phyloP scores from a whole-genome alignment of 2,329 filamentous ascomycete species.

The Dactylonectria macrodidyma region DNA sequence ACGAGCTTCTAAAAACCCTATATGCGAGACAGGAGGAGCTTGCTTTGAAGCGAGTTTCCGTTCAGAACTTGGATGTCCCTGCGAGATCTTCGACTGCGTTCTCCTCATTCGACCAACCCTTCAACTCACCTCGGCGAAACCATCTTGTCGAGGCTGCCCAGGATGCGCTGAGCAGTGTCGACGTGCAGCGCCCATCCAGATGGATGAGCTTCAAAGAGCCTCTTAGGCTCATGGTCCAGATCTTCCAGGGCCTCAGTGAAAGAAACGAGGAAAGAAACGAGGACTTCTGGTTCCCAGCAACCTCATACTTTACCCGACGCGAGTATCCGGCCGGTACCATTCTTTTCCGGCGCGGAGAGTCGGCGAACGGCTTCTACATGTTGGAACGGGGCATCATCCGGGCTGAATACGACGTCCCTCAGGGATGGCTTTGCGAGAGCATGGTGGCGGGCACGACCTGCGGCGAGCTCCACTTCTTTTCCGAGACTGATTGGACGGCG shows the following conservation, averaged over 20 bases:
- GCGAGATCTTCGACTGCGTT: slow-evolving; percentile 49
- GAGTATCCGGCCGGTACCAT: slow-evolving; percentile 79
- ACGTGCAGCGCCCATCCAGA: slow-evolving; percentile 71
- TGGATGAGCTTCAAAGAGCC: slow-evolving; percentile 94
- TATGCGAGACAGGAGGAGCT: slow-evolving; percentile 79
- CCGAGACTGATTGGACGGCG: slow-evolving; percentile 87
- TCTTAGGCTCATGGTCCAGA: slow-evolving; percentile 90
- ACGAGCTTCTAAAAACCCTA: slow-evolving; percentile 87
- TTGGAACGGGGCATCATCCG: slow-evolving; percentile 90
- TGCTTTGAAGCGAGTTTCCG: slow-evolving; percentile 59
- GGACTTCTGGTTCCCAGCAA: slow-evolving; percentile 93
- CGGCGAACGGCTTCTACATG: slow-evolving; percentile 88
- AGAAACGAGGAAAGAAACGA: slow-evolving; percentile 73
- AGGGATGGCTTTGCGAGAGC: slow-evolving; percentile 90
- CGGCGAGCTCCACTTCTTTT: slow-evolving; percentile 96
- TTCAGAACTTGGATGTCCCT: slow-evolving; percentile 66
- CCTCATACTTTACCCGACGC: slow-evolving; percentile 80
- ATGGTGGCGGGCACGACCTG: slow-evolving; percentile 96
- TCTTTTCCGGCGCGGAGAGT: slow-evolving; percentile 84
- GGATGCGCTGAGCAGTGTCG: slow-evolving; percentile 78
- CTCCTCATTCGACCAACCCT: slow-evolving; percentile 58
- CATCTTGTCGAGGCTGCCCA: slow-evolving; percentile 85
- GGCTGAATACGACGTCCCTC: slow-evolving; percentile 91
- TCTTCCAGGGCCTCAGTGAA: slow-evolving; percentile 90
- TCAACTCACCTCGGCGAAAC: slow-evolving; percentile 85